phyloP scores from a whole-genome alignment of 2,329 filamentous ascomycete genomes.

The Pseudogymnoascus sp. region DNA sequence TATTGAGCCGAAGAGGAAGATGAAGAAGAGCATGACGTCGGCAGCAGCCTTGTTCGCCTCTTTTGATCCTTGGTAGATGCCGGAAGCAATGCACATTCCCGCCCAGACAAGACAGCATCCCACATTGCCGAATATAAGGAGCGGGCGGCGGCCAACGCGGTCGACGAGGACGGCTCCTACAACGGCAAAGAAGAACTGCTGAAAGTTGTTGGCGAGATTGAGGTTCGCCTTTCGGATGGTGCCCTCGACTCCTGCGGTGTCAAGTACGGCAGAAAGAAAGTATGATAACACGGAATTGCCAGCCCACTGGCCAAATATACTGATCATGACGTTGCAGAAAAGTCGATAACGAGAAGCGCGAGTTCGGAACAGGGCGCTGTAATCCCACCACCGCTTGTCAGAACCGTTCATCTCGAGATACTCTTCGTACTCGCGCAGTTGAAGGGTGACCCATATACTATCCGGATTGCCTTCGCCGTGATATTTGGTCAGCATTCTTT shows the following conservation, averaged over 20 bases:
- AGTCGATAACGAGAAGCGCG: slow-evolving; percentile 41
- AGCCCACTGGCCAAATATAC: slow-evolving; percentile 45
- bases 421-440: slow-evolving; percentile 41
- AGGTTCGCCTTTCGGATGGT: slow-evolving; percentile 45
- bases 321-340: slow-evolving; percentile 42
- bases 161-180: slow-evolving; percentile 49
- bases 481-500: slow-evolving; percentile 37
- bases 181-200: slow-evolving; percentile 46
- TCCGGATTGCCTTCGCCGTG: slow-evolving; percentile 44
- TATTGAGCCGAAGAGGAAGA: slow-evolving; percentile 46
- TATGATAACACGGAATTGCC: slow-evolving; percentile 40
- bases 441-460: slow-evolving; percentile 43
- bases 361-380: slow-evolving; percentile 43
- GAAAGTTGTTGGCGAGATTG: slow-evolving; percentile 44
- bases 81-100: slow-evolving; percentile 39
- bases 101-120: slow-evolving; percentile 42
- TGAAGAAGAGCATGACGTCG: slow-evolving; percentile 28
- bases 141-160: slow-evolving; percentile 48
- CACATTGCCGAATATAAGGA: slow-evolving; percentile 42
- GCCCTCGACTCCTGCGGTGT: slow-evolving; percentile 40
- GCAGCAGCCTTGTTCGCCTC: slow-evolving; percentile 24
- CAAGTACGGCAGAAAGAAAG: slow-evolving; percentile 44
- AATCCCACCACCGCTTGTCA: slow-evolving; percentile 50
- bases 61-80: slow-evolving; percentile 30
- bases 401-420: slow-evolving; percentile 41